Evolutionary conservation across 2,329 filamentous ascomycete genomes (phyloP).

Genomic region (Pyricularia sp.): DNA sequence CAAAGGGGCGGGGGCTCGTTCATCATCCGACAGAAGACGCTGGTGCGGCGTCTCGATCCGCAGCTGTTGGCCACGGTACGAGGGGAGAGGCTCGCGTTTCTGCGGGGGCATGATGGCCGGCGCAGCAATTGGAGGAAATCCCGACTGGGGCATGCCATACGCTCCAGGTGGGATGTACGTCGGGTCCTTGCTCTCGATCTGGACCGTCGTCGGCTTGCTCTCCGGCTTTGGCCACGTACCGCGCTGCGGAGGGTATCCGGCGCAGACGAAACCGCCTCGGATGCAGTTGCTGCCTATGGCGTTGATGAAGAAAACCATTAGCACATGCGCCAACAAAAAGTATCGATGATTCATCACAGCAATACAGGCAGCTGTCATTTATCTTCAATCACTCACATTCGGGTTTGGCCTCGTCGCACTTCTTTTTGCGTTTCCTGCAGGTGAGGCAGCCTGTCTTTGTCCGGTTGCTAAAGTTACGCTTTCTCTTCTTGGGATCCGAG

Average conservation of each 20-base stretch:
- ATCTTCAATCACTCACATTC: constrained; percentile 53
- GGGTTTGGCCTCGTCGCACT: constrained; percentile 89
- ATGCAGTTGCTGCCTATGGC: constrained; percentile 70
- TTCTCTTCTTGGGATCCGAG: constrained; percentile 54
- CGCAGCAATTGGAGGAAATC: background rate
- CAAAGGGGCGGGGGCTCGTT: constrained; percentile 45
- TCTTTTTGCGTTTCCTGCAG: constrained; percentile 87
- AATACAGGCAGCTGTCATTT: constrained; percentile 1
- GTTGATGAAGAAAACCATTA: background rate
- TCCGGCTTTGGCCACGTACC: constrained; percentile 58
- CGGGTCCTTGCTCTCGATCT: constrained; percentile 72
- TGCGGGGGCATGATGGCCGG: constrained; percentile 17
- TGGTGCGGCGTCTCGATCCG: constrained; percentile 51
- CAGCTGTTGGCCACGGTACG: constrained; percentile 47
- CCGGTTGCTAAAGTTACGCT: constrained; percentile 80
- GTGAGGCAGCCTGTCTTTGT: constrained; percentile 95
- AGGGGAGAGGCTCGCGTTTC: constrained; percentile 44
- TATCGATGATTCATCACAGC: background rate
- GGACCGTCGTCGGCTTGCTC: constrained; percentile 53
- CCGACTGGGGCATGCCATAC: constrained; percentile 35
- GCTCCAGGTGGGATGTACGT: constrained; percentile 48
- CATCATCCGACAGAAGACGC: constrained; percentile 41
- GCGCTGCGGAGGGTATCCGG: constrained; percentile 75
- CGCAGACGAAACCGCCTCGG: constrained; percentile 79
- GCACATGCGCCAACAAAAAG: background rate